Evolutionary conservation across 306 rosid species (phyloP).

Genomic region (Cucurbita moschata): DNA sequence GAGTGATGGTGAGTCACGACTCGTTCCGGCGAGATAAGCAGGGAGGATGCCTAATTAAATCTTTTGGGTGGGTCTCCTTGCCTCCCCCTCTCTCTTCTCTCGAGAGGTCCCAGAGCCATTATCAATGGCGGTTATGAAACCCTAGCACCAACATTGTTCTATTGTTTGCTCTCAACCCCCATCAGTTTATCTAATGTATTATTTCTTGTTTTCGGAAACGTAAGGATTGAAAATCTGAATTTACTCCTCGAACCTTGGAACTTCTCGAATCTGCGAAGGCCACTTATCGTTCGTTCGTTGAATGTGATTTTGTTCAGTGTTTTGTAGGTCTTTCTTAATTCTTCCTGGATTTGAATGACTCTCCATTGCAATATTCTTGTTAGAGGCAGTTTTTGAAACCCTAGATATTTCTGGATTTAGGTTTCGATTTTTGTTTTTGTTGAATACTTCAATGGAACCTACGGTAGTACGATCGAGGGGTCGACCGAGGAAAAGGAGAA

Average conservation of each 20-base stretch:
- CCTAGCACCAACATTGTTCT: slow-evolving; percentile 21
- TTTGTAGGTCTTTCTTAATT: slow-evolving; percentile 21
- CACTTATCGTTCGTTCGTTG: background rate
- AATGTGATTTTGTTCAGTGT: background rate
- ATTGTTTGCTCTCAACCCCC: background rate
- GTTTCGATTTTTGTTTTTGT: background rate
- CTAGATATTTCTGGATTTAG: slow-evolving; percentile 9
- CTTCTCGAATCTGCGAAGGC: background rate
- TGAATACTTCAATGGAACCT: slow-evolving; percentile 39
- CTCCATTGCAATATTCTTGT: slow-evolving; percentile 3
- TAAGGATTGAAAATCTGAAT: background rate
- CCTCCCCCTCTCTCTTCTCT: slow-evolving; percentile 8
- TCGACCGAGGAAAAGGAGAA: slow-evolving; percentile 73
- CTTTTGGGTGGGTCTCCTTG: slow-evolving; percentile 7
- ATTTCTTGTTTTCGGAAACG: background rate
- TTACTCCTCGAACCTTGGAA: background rate
- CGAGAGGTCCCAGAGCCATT: background rate
- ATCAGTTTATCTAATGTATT: background rate
- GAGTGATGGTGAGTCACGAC: background rate
- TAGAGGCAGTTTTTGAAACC: slow-evolving; percentile 5
- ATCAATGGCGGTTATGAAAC: slow-evolving; percentile 14
- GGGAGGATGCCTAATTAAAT: slow-evolving; percentile 7
- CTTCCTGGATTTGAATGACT: slow-evolving; percentile 16
- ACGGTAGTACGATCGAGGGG: slow-evolving; percentile 60
- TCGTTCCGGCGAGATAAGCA: background rate